Conservation (phyloP, 768 basidiomycete species). For the Boletus pseudopeckii region DNA sequence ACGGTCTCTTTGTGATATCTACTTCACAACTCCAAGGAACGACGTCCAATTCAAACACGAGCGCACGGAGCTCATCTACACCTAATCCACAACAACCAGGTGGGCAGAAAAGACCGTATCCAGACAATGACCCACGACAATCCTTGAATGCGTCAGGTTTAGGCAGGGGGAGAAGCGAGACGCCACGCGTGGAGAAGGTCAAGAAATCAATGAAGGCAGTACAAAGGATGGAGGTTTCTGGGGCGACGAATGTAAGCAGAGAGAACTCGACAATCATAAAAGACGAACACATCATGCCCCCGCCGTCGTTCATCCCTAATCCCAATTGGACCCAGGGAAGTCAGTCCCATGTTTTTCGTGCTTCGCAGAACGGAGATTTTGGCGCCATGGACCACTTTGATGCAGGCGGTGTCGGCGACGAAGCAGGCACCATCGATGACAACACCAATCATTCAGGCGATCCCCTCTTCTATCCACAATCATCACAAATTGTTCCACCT, state of each 20-base stretch:
- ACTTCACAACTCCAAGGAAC: constrained; percentile 57
- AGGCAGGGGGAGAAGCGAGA: constrained; percentile 28
- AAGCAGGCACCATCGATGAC: not conserved
- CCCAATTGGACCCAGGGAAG: constrained; percentile 11
- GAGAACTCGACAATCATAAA: constrained; percentile 14
- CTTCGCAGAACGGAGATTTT: constrained; percentile 18
- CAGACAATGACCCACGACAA: constrained; percentile 21
- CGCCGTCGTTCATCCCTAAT: constrained; percentile 29
- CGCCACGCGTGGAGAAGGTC: constrained; percentile 44
- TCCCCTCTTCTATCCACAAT: constrained; percentile 25
- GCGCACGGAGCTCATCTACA: constrained; percentile 16
- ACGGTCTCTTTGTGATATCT: constrained; percentile 74
- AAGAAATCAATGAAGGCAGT: constrained; percentile 39
- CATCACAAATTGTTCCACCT: constrained; percentile 18
- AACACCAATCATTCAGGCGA: constrained; percentile 7
- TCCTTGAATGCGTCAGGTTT: constrained; percentile 29
- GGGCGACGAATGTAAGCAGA: constrained; percentile 3
- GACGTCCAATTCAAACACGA: constrained; percentile 15
- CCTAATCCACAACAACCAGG: constrained; percentile 9
- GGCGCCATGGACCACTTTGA: constrained; percentile 11
- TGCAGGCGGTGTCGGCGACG: not conserved
- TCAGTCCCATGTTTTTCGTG: constrained; percentile 9
- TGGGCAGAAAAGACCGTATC: constrained; percentile 21
- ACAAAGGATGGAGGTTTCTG: constrained; percentile 27
- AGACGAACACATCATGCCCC: constrained; percentile 39